Base-by-base conservation (phyloP, 495 filamentous ascomycete species). In the Lasiosphaeria miniovina region DNA sequence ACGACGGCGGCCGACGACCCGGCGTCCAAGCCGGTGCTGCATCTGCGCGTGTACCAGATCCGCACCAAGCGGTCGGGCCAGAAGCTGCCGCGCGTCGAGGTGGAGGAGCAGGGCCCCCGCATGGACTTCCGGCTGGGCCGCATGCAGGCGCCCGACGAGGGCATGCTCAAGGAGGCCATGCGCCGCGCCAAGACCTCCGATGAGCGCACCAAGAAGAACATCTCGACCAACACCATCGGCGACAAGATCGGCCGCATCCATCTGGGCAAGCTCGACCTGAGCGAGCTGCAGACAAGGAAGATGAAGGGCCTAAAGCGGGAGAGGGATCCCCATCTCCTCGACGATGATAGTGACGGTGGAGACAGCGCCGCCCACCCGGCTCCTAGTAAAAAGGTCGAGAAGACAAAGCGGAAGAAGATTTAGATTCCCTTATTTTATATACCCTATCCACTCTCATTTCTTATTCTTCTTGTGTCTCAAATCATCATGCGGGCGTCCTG, bases 251-350 rank as follows among this genome's bases (percentile, higher is more conserved):
- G 95, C 55, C 84, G 91, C 57, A 91, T 98, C 57, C 95, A 98
- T 77, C 74, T 94, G 34, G 90, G 88, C 69, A 91, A 89, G 80
- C 90, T 97, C 75, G 93, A 98, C 76, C 80, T 98, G 40, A 80
- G 78, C 59, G 82, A 87, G 60, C 71, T 98, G 74, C 94, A 98
- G 84, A 96, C 91, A 49, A 84, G 94, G 69, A 98, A 98, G 86
- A 97, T 98, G 93, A 98, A 98, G 85, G 94, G 94, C 59, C 74
- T 98, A 63, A 98, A 98, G 84, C 80, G 95, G 53, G 81, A 82
- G 33, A 75, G 87, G 17, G 84, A 85, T 59, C 55, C 52, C 24
- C 55, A 62, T 45, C 41, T 51, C 12, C 36, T 57, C 15, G 61
- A 64, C 12, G 68, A 61, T 7, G 68, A 65, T 43, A 58, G 51